Evolutionary conservation across 75 land plant species (phyloP), one percentile per base, ranked within the genome.

Genomic region (Isoetes taiwanensis): DNA sequence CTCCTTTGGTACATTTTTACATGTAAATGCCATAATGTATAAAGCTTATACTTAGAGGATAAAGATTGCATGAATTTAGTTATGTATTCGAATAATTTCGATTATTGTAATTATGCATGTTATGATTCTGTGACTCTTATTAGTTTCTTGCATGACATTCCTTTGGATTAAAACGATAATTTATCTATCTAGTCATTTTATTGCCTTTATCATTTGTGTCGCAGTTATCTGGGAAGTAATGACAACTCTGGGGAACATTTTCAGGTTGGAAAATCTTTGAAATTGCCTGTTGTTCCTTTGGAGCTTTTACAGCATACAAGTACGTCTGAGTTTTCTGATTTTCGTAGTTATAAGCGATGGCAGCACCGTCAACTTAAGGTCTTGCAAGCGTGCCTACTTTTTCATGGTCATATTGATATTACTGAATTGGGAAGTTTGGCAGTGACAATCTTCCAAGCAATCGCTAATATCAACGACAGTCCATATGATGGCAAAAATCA

Each of bases 301-400:
- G 50, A 46, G 50, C 50, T 46, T 4, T 23, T 46, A 8, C 8
- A 5, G 12, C 16, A 46, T 23, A 16, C 25, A 6, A 46, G 50
- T 23, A 19, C 50, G 4, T 46, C 50, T 8, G 50, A 46, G 16
- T 46, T 46, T 19, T 6, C 50, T 3, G 23, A 46, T n/a, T 8
- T 23, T 4, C 50, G 23, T 3, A 23, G 23, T 19, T 46, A 46
- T 23, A 16, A n/a, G n/a, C 16, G 23, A 23, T 46, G 50, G 50
- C 50, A 46, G 50, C 16, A 16, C 8, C 50, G 50, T 46, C 50
- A 46, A n/a, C 50, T 46, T 6, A 46, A 5, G 16, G 50, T 46
- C 8, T n/a, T 46, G 4, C 21, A 46, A 23, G 50, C 50, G 6
- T 19, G 50, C 4, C 50, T 46, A 3, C 16, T 46, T 19, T 6